Base-by-base conservation (phyloP, 2,329 filamentous ascomycete species). In the Cladosporium velox region DNA sequence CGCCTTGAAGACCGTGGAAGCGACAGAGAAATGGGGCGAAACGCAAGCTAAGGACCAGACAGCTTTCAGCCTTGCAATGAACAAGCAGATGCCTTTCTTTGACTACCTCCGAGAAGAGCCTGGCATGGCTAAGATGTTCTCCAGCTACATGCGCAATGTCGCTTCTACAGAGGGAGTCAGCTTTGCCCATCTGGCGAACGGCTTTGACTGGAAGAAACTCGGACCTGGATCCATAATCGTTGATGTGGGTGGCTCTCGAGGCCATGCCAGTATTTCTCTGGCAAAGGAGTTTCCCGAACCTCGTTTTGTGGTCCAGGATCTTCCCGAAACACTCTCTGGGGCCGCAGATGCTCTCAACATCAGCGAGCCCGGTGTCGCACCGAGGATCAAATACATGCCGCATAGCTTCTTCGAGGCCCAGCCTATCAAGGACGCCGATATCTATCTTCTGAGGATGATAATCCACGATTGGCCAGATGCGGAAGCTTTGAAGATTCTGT, bases 171-270 rank as follows among this genome's bases (percentile, higher is more conserved):
- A 87, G 70, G 86, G 86, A 0, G 87, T 86, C 69, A 84, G 86
- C 68, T 71, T 86, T 4, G 75, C 76, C 28, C 80, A 87, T 69
- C 78, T 88, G 11, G 78, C 87, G 2, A 76, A 85, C 44, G 83
- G 81, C 52, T 88, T 84, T 70, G 83, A 87, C 70, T 83, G 88
- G 70, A 74, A 79, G 1, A 79, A 78, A 1, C 73, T 87, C 1
- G 67, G 67, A 6, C 71, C 75, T 5, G 86, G 82, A 3, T 85
- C 80, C 0, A 76, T 89, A 47, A 85, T 89, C 4, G 86, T 89
- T 64, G 71, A 83, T 26, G 80, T 81, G 10, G 81, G 44, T 49
- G 44, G 44, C 2, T 49, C 44, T 12, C 44, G 44, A 12, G 44
- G 44, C 7, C 44, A 49, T 14, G 44, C n/a, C n/a, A 49, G 44